Base-by-base conservation (phyloP, 495 filamentous ascomycete genomes). In the Aspergillus asperescens region DNA sequence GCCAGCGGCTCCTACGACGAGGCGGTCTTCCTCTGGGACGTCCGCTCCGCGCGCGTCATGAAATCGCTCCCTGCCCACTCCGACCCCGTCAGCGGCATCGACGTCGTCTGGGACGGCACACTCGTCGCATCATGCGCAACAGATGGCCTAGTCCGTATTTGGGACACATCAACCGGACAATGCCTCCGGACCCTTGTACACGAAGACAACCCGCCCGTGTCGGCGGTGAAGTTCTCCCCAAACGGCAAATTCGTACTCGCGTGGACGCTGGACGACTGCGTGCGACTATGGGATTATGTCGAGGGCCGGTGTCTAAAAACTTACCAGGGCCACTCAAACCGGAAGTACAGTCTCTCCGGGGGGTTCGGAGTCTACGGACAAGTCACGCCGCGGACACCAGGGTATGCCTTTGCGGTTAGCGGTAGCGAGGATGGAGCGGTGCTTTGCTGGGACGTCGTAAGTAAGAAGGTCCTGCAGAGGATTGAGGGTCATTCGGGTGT, bases 1-100 rank as follows among this genome's bases (percentile, higher is more conserved):
- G 93, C 87, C 31, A 91, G 87, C 51, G 94, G 93, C 15, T 92
- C 88, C 59, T 97, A 95, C 69, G 93, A 97, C 60, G 93, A 98
- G 75, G 93, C 94, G 7, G 87, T 98, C 0, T 94, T 95, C 57
- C 69, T 97, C 20, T 98, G 93, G 93, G 93, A 97, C 68, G 87
- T 97, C 3, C 81, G 93, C 0, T 85, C 88, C 0, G 89, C 87
- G 3, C 72, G 81, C 22, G 72, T 88, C 40, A 92, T 98, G 90
- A 81, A 89, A 42, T 90, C 87, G 42, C 77, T 97, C 37, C 93
- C 93, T 3, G 93, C 93, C 9, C 93, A 98, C 60, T 91, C 88
- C 23, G 93, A 98, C 68, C 93, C 93, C 0, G 90, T 98, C 13
- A 82, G 84, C 43, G 92, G 93, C 3, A 90, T 98, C 13, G 90